Conservation (phyloP, 2,329 filamentous ascomycete genomes). For the Aspergillus melleus region DNA sequence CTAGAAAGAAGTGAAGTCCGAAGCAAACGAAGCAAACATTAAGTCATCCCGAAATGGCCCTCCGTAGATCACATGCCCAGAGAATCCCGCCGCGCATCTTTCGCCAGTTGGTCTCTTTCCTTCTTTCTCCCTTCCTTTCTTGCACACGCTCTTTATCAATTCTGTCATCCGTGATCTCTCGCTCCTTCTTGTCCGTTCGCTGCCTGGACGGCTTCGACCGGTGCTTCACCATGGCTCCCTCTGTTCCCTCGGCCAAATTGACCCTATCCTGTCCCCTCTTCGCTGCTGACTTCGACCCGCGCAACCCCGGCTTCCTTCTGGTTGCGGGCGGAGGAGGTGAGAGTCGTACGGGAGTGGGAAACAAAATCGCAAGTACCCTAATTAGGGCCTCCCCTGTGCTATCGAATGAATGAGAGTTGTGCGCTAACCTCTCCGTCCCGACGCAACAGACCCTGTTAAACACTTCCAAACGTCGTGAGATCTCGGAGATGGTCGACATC, state of each 20-base stretch:
- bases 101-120: slow-evolving; percentile 10
- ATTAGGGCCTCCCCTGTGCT: not conserved
- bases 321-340: slow-evolving; percentile 87
- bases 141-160: not conserved
- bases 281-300: slow-evolving; percentile 82
- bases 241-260: slow-evolving; percentile 55
- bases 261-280: slow-evolving; percentile 82
- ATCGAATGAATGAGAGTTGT: not conserved
- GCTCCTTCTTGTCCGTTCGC: slow-evolving; percentile 6
- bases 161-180: not conserved
- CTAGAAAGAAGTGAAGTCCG: not conserved
- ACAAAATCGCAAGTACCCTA: slow-evolving; percentile 71
- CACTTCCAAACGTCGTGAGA: slow-evolving; percentile 62
- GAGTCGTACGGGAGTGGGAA: slow-evolving; percentile 76
- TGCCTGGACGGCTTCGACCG: slow-evolving; percentile 1
- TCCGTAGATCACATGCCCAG: not conserved
- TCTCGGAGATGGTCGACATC: slow-evolving; percentile 68
- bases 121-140: slow-evolving; percentile 12
- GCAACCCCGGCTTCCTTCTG: slow-evolving; percentile 71
- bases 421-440: slow-evolving; percentile 1
- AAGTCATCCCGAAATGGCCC: not conserved
- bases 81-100: not conserved
- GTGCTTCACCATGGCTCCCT: slow-evolving; percentile 38
- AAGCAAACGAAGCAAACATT: not conserved
- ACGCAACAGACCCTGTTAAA: slow-evolving; percentile 66